A percentile compares a stretch with the other conserved stretches of the same genome.
Conservation (phyloP, 441 rosid species). For the Omphalea diandra region DNA sequence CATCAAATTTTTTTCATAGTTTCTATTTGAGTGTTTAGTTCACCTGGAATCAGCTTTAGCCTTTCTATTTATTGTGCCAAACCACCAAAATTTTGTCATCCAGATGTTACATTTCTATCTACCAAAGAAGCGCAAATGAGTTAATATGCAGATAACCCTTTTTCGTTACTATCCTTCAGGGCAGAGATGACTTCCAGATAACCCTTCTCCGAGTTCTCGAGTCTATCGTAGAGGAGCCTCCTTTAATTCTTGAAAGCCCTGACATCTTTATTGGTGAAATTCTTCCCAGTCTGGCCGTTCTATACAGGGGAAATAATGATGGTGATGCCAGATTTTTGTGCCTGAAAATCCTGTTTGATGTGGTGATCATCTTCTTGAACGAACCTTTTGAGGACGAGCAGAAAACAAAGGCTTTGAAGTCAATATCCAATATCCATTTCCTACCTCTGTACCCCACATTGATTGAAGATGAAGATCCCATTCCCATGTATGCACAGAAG, state of each 20-base stretch:
- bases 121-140: background rate
- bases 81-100: background rate
- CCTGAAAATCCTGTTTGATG: constrained; percentile 89
- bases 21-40: too few relatives aligned
- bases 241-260: constrained; percentile 54
- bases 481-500: constrained; percentile 96
- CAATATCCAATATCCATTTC: constrained; percentile 76
- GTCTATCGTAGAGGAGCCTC: constrained; percentile 67
- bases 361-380: constrained; percentile 65
- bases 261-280: constrained; percentile 56
- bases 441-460: constrained; percentile 89
- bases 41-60: too few relatives aligned
- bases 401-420: constrained; percentile 58
- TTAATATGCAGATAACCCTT: constrained; percentile 5
- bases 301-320: constrained; percentile 90
- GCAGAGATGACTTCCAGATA: constrained; percentile 92
- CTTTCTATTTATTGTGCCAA: background rate
- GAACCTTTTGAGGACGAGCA: constrained; percentile 54
- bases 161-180: constrained; percentile 42
- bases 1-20: too few relatives aligned
- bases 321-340: constrained; percentile 94
- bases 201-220: constrained; percentile 84
- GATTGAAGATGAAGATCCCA: constrained; percentile 97
- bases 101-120: background rate
- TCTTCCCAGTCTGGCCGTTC: constrained; percentile 73